Conservation (phyloP, 371 early-diverging fungal species). For the Rhizopus arrhizus region DNA sequence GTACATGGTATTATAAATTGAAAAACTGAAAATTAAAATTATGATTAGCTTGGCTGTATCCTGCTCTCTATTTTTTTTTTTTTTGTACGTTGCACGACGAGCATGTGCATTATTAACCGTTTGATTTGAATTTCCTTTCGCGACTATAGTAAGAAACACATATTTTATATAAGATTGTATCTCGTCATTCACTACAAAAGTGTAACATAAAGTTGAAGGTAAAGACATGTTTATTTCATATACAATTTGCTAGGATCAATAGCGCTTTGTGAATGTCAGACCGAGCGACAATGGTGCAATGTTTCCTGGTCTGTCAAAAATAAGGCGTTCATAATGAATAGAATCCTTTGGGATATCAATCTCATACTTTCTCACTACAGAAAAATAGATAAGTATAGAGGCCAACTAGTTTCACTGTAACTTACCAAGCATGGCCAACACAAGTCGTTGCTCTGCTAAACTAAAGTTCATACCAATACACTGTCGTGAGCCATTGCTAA, state of each 20-base stretch:
- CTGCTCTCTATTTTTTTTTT: too few relatives aligned
- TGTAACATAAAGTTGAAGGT: too few relatives aligned
- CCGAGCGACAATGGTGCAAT: constrained; percentile 15
- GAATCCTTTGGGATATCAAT: constrained; percentile 29
- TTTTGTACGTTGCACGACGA: too few relatives aligned
- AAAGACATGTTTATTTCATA: too few relatives aligned
- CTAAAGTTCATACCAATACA: constrained; percentile 53
- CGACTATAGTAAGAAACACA: too few relatives aligned
- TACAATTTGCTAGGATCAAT: not conserved
- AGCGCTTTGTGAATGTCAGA: constrained; percentile 22
- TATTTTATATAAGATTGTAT: too few relatives aligned
- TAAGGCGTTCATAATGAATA: constrained; percentile 25
- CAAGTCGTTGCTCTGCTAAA: constrained; percentile 48
- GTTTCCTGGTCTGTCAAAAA: constrained; percentile 15
- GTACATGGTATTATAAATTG: too few relatives aligned
- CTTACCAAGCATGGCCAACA: constrained; percentile 43
- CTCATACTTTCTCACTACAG: constrained; percentile 36
- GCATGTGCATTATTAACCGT: too few relatives aligned
- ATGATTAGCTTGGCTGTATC: too few relatives aligned
- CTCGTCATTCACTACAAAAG: too few relatives aligned
- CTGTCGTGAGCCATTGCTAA: constrained; percentile 33
- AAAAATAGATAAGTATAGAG: not conserved
- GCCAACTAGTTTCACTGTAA: not conserved
- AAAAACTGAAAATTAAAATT: too few relatives aligned
- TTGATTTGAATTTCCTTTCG: too few relatives aligned